Percentiles rank a stretch among this genome's conserved stretches.
phyloP scores from a whole-genome alignment of 2,329 filamentous ascomycete genomes.

The Colletotrichum theobromicola region DNA sequence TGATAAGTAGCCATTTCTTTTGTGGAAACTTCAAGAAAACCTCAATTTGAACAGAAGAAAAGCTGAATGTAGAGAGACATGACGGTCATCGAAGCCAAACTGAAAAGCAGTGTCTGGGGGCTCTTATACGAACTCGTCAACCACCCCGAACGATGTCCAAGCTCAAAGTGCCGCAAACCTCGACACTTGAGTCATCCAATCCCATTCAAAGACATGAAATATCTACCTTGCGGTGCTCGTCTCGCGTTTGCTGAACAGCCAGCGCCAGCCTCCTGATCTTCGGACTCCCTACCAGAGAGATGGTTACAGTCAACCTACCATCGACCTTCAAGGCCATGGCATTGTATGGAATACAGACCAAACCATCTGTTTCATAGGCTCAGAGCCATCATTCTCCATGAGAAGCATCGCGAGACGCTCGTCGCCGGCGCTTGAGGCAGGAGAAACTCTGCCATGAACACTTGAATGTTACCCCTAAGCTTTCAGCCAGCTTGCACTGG shows the following conservation, averaged over 20 bases:
- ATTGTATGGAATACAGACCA: too few species aligned
- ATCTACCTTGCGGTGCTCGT: not conserved
- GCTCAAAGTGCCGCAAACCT: not conserved
- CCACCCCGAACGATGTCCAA: not conserved
- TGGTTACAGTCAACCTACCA: not conserved
- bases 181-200: not conserved
- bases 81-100: not conserved
- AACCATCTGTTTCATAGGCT: not conserved
- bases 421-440: not conserved
- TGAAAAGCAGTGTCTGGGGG: not conserved
- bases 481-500: not conserved
- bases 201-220: not conserved
- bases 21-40: not conserved
- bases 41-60: too few species aligned
- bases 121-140: not conserved
- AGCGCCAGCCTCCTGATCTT: not conserved
- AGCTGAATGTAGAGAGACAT: not conserved
- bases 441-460: not conserved
- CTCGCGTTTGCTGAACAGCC: not conserved
- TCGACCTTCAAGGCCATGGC: not conserved
- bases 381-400: not conserved
- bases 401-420: slow-evolving; percentile 1
- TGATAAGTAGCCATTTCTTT: not conserved
- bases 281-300: not conserved
- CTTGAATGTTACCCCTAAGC: not conserved